Conservation (phyloP, 2,329 filamentous ascomycete genomes). For the Fusarium pseudograminearum region DNA sequence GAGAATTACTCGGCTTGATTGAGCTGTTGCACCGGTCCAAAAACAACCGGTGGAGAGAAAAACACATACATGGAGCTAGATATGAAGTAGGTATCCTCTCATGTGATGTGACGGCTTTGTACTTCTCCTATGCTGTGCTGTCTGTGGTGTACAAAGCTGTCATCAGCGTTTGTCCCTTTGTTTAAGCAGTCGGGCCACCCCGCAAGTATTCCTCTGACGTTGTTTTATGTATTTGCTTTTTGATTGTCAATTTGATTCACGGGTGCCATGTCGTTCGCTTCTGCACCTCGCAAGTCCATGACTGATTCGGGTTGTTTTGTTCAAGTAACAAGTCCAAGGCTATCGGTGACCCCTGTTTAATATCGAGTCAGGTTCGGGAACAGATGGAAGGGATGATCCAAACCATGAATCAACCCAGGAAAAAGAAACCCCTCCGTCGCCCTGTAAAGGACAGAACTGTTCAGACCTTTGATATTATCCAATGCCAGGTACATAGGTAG, state of each 20-base stretch:
- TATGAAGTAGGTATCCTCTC: conserved; percentile 2
- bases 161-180: conserved; percentile 30
- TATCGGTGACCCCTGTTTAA: conserved; percentile 24
- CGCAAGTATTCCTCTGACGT: not conserved
- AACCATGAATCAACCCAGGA: not conserved
- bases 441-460: not conserved
- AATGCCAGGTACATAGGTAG: not conserved
- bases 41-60: conserved; percentile 16
- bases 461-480: not conserved
- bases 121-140: conserved; percentile 30
- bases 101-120: conserved; percentile 9
- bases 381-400: conserved; percentile 34
- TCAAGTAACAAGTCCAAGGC: conserved; percentile 33
- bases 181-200: conserved; percentile 7
- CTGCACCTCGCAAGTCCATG: not conserved
- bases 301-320: conserved; percentile 27
- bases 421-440: conserved; percentile 19
- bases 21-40: conserved; percentile 30
- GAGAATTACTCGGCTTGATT: conserved; percentile 45
- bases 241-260: not conserved
- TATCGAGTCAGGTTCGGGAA: conserved; percentile 42
- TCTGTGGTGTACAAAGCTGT: conserved; percentile 23
- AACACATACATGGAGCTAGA: not conserved
- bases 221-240: not conserved
- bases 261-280: not conserved